Percentiles rank a stretch among this genome's conserved stretches.
These are phyloP conservation scores for Aspergillus indologenus DNA, from an alignment of 495 filamentous ascomycete species.

Conservation along the genomic window DNA sequence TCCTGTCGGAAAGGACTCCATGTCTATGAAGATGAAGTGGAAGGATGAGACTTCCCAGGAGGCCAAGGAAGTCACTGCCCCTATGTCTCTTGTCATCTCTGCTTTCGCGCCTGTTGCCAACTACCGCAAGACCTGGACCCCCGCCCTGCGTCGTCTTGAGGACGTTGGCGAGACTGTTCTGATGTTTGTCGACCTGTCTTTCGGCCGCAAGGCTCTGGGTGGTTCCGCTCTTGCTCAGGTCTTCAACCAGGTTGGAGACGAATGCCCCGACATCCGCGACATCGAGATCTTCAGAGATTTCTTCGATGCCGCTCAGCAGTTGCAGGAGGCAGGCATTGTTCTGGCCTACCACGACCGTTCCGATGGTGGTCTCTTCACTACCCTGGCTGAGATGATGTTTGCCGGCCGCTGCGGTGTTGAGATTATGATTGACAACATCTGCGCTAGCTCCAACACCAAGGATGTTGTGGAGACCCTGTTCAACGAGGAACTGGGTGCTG, in stretches of 20 bases:
- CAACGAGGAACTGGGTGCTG: conserved; percentile 94
- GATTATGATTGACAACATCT: conserved; percentile 75
- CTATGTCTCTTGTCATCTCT: conserved; percentile 84
- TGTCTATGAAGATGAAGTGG: conserved; percentile 99
- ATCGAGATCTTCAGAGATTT: conserved; percentile 80
- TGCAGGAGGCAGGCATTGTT: conserved; percentile 83
- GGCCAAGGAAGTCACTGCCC: conserved; percentile 83
- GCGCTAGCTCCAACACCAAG: conserved; percentile 48
- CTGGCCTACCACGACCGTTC: conserved; percentile 94
- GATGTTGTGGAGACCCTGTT: conserved; percentile 77
- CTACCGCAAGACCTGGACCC: conserved; percentile 87
- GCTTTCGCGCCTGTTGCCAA: conserved; percentile 82
- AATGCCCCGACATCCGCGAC: conserved; percentile 82
- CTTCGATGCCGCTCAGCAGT: conserved; percentile 82
- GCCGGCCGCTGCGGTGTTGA: conserved; percentile 89
- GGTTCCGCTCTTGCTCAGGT: conserved; percentile 92
- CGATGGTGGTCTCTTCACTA: conserved; percentile 90
- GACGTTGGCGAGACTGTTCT: conserved; percentile 88
- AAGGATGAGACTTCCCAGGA: conserved; percentile 65
- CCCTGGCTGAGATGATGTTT: conserved; percentile 96
- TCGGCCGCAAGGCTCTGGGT: conserved; percentile 73
- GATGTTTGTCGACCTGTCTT: conserved; percentile 86
- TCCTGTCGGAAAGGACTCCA: conserved; percentile 96
- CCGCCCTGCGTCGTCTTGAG: conserved; percentile 73
- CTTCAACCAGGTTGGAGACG: conserved; percentile 79